Base-by-base conservation (phyloP, 2,329 filamentous ascomycete genomes). In the Zymoseptoria pseudotritici region DNA sequence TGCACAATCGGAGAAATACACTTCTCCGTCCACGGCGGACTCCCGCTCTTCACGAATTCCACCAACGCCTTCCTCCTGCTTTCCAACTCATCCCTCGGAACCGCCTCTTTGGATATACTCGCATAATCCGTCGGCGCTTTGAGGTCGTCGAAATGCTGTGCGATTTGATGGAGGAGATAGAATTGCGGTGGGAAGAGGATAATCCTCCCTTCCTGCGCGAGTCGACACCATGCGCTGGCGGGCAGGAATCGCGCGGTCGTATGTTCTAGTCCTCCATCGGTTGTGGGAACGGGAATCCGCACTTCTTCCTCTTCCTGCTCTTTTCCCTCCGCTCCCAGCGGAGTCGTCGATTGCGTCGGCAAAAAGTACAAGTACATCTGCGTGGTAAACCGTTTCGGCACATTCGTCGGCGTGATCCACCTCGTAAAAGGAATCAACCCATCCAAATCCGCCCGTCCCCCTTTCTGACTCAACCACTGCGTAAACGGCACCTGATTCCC, bases 331-430 rank as follows among this genome's bases (percentile, higher is more conserved):
- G 58, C 58, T 7, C 64, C 62, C n/a, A 69, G 10, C 4, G 68
- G 68, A 65, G 78, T 71, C 66, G 78, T 65, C 53, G 75, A 54
- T 26, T 68, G 58, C 1, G 70, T 68, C 0, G 91, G 91, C 2
- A 97, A 81, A 74, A 95, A 87, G 75, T 96, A 96, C 10, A 97
- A 74, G 75, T 97, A 99, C 93, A 97, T 97, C 72, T 97, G 92
- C 0, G 93, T 97, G 0, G 89, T 90, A 76, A 95, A 99, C 53
- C 94, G 83, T 67, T 87, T 90, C 0, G 86, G 83, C 1, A 87
- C 78, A 62, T 83, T 85, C 0, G 79, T 75, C 0, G 93, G 93
- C 2, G 94, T 97, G 58, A 97, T 82, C 94, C 94, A 97, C 57
- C 90, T 84, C 0, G 92, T 96, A 71, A 96, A 97, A 0, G 92